A percentile compares a stretch with the other conserved stretches of the same genome.
Conservation (phyloP, 768 basidiomycete genomes). For the Guyanaporus albipodus region DNA sequence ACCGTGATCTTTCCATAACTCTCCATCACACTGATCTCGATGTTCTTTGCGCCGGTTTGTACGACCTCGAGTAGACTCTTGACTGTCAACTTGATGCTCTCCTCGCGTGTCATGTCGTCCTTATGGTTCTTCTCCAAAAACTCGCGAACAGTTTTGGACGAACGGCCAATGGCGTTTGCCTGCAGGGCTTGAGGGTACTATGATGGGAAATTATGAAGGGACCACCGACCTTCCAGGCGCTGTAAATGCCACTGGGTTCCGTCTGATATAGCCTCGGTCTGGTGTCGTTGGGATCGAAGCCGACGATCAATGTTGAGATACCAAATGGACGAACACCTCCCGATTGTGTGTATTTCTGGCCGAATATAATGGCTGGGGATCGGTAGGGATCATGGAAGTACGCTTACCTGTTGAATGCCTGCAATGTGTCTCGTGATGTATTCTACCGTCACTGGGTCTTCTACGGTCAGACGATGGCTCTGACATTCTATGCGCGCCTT, state of each 20-base stretch:
- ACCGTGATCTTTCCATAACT: slow-evolving; percentile 91
- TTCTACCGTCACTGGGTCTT: slow-evolving; percentile 97
- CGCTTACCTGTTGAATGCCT: slow-evolving; percentile 91
- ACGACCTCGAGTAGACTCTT: slow-evolving; percentile 97
- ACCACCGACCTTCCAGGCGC: slow-evolving; percentile 86
- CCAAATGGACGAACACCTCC: slow-evolving; percentile 98
- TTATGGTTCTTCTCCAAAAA: slow-evolving; percentile 98
- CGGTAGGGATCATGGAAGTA: neutral
- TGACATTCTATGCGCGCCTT: slow-evolving; percentile 98
- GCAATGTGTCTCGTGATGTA: slow-evolving; percentile 98
- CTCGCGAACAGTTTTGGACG: slow-evolving; percentile 97
- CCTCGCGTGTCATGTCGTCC: slow-evolving; percentile 83
- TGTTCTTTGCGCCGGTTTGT: slow-evolving; percentile 99
- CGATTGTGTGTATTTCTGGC: slow-evolving; percentile 93
- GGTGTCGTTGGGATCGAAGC: slow-evolving; percentile 91
- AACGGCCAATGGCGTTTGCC: slow-evolving; percentile 98
- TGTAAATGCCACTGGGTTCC: slow-evolving; percentile 97
- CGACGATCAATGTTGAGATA: slow-evolving; percentile 93
- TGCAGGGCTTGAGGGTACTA: slow-evolving; percentile 27
- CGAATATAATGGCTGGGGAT: neutral
- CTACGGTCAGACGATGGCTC: slow-evolving; percentile 93
- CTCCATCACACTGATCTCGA: slow-evolving; percentile 98
- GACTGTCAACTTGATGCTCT: slow-evolving; percentile 90
- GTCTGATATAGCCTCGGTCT: slow-evolving; percentile 92
- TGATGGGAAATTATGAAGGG: neutral